phyloP scores from a whole-genome alignment of 805 yeast genomes.

The Spathaspora sp. region DNA sequence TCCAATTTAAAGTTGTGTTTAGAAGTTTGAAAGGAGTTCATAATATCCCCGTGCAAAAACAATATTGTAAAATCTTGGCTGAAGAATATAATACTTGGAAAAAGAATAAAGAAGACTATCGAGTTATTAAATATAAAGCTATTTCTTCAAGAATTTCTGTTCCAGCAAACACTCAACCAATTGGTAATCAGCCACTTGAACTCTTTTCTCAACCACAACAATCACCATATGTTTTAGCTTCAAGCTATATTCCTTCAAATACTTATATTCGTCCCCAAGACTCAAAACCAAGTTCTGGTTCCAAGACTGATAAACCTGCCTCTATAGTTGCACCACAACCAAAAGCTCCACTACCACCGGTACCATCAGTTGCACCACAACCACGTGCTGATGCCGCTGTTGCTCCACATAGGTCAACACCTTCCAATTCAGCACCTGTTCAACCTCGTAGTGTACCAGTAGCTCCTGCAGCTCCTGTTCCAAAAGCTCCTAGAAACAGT shows the following conservation, averaged over 20 bases:
- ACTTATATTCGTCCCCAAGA: background rate
- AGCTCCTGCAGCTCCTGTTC: background rate
- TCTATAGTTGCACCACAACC: background rate
- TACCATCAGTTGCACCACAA: background rate
- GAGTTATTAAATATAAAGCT: background rate
- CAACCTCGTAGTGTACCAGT: background rate
- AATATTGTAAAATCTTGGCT: conserved; percentile 3
- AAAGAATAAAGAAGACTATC: background rate
- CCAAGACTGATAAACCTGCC: background rate
- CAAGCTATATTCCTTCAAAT: background rate
- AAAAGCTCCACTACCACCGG: background rate
- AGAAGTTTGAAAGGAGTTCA: conserved; percentile 1
- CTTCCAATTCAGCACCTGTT: background rate
- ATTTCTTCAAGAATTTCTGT: background rate
- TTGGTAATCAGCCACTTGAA: background rate
- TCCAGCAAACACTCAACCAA: background rate
- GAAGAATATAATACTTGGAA: conserved; percentile 1
- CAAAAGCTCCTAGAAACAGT: background rate
- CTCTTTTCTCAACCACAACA: background rate
- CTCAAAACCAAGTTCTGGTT: background rate
- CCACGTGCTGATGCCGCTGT: background rate
- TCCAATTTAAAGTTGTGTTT: background rate
- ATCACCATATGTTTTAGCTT: too few species aligned
- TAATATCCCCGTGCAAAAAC: background rate
- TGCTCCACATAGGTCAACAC: background rate